These are phyloP conservation scores for Penicillium palitans DNA, from an alignment of 2,329 filamentous ascomycete species.

Conservation along the genomic window DNA sequence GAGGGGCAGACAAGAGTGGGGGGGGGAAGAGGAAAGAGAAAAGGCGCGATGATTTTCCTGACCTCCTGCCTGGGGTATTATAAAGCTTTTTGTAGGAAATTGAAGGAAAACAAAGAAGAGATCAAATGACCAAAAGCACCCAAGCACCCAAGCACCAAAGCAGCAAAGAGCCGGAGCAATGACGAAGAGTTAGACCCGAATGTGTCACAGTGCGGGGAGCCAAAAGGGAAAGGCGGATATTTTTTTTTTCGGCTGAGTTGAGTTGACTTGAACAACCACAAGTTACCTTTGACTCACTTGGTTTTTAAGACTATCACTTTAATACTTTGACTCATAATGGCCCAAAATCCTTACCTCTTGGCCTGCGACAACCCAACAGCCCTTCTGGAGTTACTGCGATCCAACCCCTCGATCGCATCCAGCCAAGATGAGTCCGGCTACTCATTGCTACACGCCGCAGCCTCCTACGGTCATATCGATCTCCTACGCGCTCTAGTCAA, in stretches of 20 bases:
- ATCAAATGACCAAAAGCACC: too few species aligned
- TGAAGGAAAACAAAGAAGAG: neutral
- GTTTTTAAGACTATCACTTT: neutral
- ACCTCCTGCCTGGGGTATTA: neutral
- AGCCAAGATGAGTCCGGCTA: slow-evolving; percentile 89
- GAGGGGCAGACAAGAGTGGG: slow-evolving; percentile 4
- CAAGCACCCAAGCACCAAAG: neutral
- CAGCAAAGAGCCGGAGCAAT: neutral
- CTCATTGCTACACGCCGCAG: slow-evolving; percentile 87
- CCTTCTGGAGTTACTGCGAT: slow-evolving; percentile 71
- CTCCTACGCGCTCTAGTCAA: slow-evolving; percentile 73
- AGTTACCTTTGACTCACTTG: neutral
- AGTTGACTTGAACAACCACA: neutral
- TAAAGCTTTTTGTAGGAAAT: neutral
- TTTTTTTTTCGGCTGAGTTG: slow-evolving; percentile 5
- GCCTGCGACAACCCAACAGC: slow-evolving; percentile 78
- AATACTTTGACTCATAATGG: slow-evolving; percentile 29
- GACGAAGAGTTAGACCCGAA: slow-evolving; percentile 1
- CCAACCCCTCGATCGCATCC: slow-evolving; percentile 73
- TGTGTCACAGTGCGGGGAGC: slow-evolving; percentile 26
- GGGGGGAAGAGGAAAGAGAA: neutral
- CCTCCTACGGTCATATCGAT: slow-evolving; percentile 84
- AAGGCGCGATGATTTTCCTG: neutral
- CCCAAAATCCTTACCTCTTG: slow-evolving; percentile 66
- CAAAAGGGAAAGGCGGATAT: slow-evolving; percentile 20